Evolutionary conservation across 805 yeast species (phyloP).

Genomic region (Tetrapisispora pingtungensis): DNA sequence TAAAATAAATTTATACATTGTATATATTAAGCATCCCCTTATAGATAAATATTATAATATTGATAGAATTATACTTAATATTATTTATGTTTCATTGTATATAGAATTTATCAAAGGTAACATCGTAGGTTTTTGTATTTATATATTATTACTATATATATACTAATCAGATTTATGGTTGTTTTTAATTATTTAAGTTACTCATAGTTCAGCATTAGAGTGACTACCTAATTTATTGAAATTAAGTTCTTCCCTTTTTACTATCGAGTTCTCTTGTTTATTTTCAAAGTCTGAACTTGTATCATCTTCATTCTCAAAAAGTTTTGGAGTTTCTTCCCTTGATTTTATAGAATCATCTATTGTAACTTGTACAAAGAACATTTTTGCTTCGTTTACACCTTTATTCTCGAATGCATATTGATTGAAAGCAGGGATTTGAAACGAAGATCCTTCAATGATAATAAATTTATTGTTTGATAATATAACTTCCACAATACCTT

Average conservation of each 20-base stretch:
- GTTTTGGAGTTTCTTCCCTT: background rate
- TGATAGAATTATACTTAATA: background rate
- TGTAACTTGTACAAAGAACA: conserved; percentile 67
- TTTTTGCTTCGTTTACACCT: conserved; percentile 45
- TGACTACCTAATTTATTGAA: no score
- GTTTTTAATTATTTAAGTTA: no score
- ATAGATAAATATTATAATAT: background rate
- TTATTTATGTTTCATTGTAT: no score
- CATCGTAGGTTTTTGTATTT: no score
- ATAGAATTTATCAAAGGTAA: no score
- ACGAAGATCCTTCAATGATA: conserved; percentile 63
- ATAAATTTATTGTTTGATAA: conserved; percentile 49
- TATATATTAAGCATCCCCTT: background rate
- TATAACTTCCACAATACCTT: conserved; percentile 61
- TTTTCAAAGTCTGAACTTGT: background rate
- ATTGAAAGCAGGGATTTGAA: conserved; percentile 73
- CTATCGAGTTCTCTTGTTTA: background rate
- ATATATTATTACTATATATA: no score
- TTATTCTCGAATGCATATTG: conserved; percentile 58
- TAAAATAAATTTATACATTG: no score
- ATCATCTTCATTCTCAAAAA: background rate
- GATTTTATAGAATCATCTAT: conserved; percentile 11
- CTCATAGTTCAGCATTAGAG: no score
- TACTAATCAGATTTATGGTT: no score
- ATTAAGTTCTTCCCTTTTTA: background rate